phyloP scores from a whole-genome alignment of 306 rosid species.

The Ziziphus jujuba region DNA sequence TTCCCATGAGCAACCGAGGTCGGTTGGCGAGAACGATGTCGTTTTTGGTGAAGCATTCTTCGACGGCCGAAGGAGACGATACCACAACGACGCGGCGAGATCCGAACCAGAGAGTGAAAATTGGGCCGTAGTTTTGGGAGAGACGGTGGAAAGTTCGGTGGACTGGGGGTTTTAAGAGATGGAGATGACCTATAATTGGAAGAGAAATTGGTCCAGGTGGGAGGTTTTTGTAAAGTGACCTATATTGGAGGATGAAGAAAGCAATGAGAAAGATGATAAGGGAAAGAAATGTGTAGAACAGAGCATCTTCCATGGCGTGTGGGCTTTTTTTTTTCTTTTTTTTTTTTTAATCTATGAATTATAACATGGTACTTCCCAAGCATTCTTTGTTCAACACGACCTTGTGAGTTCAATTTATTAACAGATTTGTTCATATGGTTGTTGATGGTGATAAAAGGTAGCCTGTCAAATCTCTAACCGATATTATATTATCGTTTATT shows the following conservation, averaged over 20 bases:
- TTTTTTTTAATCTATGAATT: no score
- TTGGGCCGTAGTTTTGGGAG: slow-evolving; percentile 49
- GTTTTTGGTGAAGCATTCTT: slow-evolving; percentile 77
- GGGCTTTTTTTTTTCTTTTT: no score
- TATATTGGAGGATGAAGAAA: slow-evolving; percentile 21
- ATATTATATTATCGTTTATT: no score
- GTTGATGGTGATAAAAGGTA: no score
- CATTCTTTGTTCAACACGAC: no score
- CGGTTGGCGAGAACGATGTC: slow-evolving; percentile 64
- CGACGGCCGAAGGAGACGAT: slow-evolving; percentile 42
- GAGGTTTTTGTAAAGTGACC: slow-evolving; percentile 24
- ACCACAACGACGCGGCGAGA: slow-evolving; percentile 41
- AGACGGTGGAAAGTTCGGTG: slow-evolving; percentile 38
- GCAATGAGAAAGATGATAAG: slow-evolving; percentile 29
- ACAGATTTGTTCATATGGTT: no score
- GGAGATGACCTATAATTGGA: slow-evolving; percentile 66
- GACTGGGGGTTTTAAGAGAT: slow-evolving; percentile 42
- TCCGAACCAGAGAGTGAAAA: slow-evolving; percentile 35
- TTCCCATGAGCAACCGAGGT: slow-evolving; percentile 10
- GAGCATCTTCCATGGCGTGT: not conserved
- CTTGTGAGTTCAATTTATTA: no score
- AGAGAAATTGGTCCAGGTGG: slow-evolving; percentile 56
- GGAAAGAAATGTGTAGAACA: slow-evolving; percentile 15
- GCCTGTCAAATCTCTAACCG: no score
- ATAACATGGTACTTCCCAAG: no score